Evolutionary conservation across 441 rosid genomes (phyloP).

Genomic region (Aleurites moluccanus): DNA sequence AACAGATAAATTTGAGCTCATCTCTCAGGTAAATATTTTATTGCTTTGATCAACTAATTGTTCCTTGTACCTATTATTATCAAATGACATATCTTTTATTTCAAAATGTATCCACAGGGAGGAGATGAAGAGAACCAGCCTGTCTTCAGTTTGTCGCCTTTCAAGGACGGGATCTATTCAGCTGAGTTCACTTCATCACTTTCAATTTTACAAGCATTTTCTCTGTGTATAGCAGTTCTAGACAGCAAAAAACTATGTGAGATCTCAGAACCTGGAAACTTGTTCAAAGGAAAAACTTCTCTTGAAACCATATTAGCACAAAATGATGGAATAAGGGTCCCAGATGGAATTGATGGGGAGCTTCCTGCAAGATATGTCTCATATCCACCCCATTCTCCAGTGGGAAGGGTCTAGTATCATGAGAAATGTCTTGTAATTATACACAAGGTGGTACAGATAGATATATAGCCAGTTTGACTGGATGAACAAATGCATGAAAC

Average conservation of each 20-base stretch:
- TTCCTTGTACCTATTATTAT: neutral
- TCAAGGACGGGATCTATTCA: constrained; percentile 72
- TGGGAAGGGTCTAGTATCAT: constrained; percentile 58
- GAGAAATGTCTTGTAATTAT: constrained; percentile 21
- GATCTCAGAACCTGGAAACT: constrained; percentile 31
- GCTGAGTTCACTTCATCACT: constrained; percentile 76
- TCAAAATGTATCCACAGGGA: constrained; percentile 46
- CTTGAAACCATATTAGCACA: constrained; percentile 34
- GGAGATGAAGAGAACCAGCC: constrained; percentile 50
- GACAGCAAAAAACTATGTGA: constrained; percentile 51
- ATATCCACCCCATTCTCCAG: constrained; percentile 72
- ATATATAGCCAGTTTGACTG: constrained; percentile 23
- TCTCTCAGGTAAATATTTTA: constrained; percentile 55
- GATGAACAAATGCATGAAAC: constrained; percentile 14
- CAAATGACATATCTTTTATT: constrained; percentile 23
- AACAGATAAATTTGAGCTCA: constrained; percentile 54
- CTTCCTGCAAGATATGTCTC: constrained; percentile 53
- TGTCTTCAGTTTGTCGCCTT: constrained; percentile 62
- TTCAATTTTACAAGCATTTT: constrained; percentile 77
- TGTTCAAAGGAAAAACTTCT: constrained; percentile 33
- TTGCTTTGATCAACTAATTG: constrained; percentile 3
- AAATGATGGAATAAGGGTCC: constrained; percentile 37
- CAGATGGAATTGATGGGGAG: constrained; percentile 43
- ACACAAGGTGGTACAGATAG: constrained; percentile 12
- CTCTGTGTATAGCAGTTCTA: constrained; percentile 70